These are phyloP conservation scores for Calonectria honghensis DNA, from an alignment of 2,329 filamentous ascomycete species.

Conservation along the genomic window DNA sequence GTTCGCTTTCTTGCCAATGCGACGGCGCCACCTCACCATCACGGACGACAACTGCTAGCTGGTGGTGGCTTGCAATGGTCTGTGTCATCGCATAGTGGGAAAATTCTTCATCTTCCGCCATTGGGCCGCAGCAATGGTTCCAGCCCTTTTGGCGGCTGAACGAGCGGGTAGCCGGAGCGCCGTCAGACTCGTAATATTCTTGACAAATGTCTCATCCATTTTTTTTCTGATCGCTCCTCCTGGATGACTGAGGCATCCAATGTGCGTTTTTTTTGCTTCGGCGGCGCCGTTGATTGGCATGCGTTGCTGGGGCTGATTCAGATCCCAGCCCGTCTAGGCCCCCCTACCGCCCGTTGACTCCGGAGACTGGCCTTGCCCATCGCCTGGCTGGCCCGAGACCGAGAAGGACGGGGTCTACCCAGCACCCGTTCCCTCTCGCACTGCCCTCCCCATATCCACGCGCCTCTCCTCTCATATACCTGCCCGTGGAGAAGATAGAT, in stretches of 20 bases:
- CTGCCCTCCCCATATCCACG: constrained; percentile 32
- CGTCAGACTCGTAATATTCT: constrained; percentile 23
- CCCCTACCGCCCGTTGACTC: constrained; percentile 16
- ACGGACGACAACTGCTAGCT: constrained; percentile 3
- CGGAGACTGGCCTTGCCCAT: constrained; percentile 1
- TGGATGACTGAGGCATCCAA: constrained; percentile 26
- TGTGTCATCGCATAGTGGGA: constrained; percentile 23
- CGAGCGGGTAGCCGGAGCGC: constrained; percentile 7
- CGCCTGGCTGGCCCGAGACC: constrained; percentile 6
- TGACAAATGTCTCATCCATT: constrained; percentile 25
- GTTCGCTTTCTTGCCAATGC: constrained; percentile 18
- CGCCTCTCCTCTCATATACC: constrained; percentile 16
- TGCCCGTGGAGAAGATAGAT: constrained; percentile 20
- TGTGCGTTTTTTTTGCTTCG: constrained; percentile 11
- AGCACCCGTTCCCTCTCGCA: constrained; percentile 17
- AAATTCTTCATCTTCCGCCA: constrained; percentile 17
- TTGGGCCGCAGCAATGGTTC: constrained; percentile 8
- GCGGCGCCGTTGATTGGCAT: constrained; percentile 35
- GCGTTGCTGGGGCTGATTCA: constrained; percentile 8
- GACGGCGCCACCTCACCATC: constrained; percentile 37
- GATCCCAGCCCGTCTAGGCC: constrained; percentile 19
- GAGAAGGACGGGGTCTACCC: constrained; percentile 1
- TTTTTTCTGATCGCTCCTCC: background rate
- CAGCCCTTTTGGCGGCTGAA: constrained; percentile 28
- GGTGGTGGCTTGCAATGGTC: constrained; percentile 25